Conservation (phyloP, 1,284 basidiomycete genomes). For the Ceratobasidium sp. region DNA sequence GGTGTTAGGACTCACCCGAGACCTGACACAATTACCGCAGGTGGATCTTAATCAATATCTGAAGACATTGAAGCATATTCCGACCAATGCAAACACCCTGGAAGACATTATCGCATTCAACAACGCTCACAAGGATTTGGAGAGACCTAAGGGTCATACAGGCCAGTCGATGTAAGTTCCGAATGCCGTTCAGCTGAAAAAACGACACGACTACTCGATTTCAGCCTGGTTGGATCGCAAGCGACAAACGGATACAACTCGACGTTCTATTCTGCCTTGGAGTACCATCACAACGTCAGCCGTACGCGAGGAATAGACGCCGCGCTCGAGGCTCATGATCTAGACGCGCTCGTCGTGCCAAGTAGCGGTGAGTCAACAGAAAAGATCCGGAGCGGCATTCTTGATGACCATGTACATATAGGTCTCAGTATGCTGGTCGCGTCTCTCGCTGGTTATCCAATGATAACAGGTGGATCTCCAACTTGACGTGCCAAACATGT, state of each 20-base stretch:
- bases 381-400: not conserved
- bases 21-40: no score
- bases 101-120: slow-evolving; percentile 68
- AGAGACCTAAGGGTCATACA: slow-evolving; percentile 62
- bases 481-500: not conserved
- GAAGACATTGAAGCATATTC: slow-evolving; percentile 58
- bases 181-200: not conserved
- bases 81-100: slow-evolving; percentile 64
- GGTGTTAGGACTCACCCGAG: no score
- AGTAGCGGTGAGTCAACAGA: slow-evolving; percentile 55
- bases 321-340: slow-evolving; percentile 60
- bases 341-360: slow-evolving; percentile 70
- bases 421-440: slow-evolving; percentile 56
- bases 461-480: slow-evolving; percentile 55
- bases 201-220: not conserved
- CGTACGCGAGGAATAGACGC: slow-evolving; percentile 66
- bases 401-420: slow-evolving; percentile 10
- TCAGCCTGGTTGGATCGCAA: slow-evolving; percentile 56
- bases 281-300: slow-evolving; percentile 55
- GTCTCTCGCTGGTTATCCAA: slow-evolving; percentile 59
- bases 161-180: slow-evolving; percentile 59
- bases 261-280: slow-evolving; percentile 56
- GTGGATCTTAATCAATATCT: slow-evolving; percentile 64
- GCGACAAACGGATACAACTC: slow-evolving; percentile 55
- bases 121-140: slow-evolving; percentile 60